phyloP scores from a whole-genome alignment of 495 filamentous ascomycete species.

The Cercophora sp. region DNA sequence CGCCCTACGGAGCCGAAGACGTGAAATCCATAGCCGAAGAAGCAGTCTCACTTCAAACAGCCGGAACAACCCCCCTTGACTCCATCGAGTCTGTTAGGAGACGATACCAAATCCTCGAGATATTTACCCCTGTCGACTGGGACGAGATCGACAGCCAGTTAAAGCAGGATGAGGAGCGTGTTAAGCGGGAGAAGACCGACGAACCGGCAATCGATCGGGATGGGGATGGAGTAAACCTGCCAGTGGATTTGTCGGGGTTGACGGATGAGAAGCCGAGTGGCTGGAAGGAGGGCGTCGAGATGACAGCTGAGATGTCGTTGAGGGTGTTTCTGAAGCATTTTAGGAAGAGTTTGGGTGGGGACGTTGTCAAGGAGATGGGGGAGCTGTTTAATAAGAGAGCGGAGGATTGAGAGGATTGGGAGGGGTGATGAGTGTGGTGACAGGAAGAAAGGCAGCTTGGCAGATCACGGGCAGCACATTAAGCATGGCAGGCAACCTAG shows the following conservation, averaged over 20 bases:
- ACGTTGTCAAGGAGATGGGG: constrained; percentile 7
- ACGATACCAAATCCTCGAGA: too few relatives aligned
- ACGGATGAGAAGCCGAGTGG: constrained; percentile 6
- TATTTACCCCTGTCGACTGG: too few relatives aligned
- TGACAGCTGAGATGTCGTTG: constrained; percentile 12
- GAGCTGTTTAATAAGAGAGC: constrained; percentile 6
- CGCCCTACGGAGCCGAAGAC: too few relatives aligned
- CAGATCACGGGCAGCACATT: too few relatives aligned
- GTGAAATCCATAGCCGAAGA: too few relatives aligned
- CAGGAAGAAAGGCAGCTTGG: too few relatives aligned
- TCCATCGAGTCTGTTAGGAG: too few relatives aligned
- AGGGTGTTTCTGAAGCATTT: constrained; percentile 7
- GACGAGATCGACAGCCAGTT: not conserved
- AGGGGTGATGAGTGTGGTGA: too few relatives aligned
- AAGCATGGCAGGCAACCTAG: too few relatives aligned
- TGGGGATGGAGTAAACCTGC: constrained; percentile 1
- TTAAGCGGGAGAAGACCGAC: not conserved
- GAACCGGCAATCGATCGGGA: constrained; percentile 3
- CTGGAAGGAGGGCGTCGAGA: not conserved
- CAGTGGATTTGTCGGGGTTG: constrained; percentile 8
- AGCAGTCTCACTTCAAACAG: too few relatives aligned
- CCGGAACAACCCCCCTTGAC: too few relatives aligned
- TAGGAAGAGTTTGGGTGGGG: constrained; percentile 1
- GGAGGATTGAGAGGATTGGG: not conserved
- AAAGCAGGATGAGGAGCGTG: not conserved